Base-by-base conservation (phyloP, 768 basidiomycete species). In the Dacryopinax primogenitus region DNA sequence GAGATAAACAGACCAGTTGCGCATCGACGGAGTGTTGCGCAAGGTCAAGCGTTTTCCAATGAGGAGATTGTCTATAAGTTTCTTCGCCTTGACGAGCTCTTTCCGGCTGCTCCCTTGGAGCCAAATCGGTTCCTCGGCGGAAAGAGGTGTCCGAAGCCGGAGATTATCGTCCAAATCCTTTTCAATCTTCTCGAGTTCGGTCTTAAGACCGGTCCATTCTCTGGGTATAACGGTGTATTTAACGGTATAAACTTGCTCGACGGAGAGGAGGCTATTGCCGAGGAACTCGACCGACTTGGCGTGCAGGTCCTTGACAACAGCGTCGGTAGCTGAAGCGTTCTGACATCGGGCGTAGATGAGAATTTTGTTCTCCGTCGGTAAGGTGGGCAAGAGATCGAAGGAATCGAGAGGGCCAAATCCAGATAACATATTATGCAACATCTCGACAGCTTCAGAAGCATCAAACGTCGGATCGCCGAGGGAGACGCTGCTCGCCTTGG, bases 281-380 rank as follows among this genome's bases (percentile, higher is more conserved):
- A 81, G 77, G 36, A 75, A 80, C 1, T 69, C 67, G 0, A 82
- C 82, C 45, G 75, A 77, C 44, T 81, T 76, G 1, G 70, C 74
- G 69, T 88, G 74, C 1, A 90, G 69, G 21, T 72, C 71, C 13
- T 73, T 72, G 28, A 80, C 80, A 21, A 83, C 85, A 0, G 71
- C 74, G 44, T 78, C 76, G 0, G 89, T 88, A 45, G 80, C 81
- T 0, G 74, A 69, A 0, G 83, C 75, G 4, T 80, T 78, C 0
- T 78, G 71, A 72, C 85, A 89, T 16, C 75, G 78, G 0, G 80
- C 86, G 79, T 81, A 86, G 0, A 78, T 84, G 3, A 77, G 79
- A 45, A 85, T 74, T 35, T 74, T 71, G 0, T 82, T 82, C 11
- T 80, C 73, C 36, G 67, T 77, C 69, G 82, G 84, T 0, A 85